phyloP scores from a whole-genome alignment of 208 protist species.

The Balamuthia mandrillaris region DNA sequence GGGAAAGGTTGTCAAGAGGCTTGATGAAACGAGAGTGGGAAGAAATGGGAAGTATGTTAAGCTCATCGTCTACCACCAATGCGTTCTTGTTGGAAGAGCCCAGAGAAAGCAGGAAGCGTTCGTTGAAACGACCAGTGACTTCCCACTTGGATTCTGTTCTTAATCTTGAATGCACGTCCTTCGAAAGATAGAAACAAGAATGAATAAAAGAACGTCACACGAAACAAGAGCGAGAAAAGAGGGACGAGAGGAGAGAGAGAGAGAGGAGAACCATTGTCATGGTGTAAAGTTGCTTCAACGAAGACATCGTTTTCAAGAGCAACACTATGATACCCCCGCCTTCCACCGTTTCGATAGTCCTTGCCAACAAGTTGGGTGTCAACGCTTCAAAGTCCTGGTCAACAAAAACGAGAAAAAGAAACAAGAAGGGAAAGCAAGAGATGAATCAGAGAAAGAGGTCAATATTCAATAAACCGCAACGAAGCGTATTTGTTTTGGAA shows the following conservation, averaged over 20 bases:
- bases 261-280: slow-evolving; percentile 88
- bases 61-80: slow-evolving; percentile 95
- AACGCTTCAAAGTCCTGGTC: slow-evolving; percentile 98
- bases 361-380: slow-evolving; percentile 97
- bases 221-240: background rate
- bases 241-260: background rate
- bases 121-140: slow-evolving; percentile 96
- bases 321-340: slow-evolving; percentile 98
- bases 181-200: background rate
- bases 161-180: slow-evolving; percentile 91
- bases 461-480: background rate
- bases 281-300: slow-evolving; percentile 94
- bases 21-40: slow-evolving; percentile 58
- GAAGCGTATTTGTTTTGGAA: background rate
- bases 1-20: slow-evolving; percentile 43
- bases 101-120: slow-evolving; percentile 97
- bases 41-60: slow-evolving; percentile 97
- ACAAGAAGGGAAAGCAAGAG: slow-evolving; percentile 50
- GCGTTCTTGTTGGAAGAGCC: slow-evolving; percentile 86
- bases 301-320: slow-evolving; percentile 93
- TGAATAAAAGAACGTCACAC: slow-evolving; percentile 28
- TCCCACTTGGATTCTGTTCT: slow-evolving; percentile 75
- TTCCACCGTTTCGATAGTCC: slow-evolving; percentile 99
- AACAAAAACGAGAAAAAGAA: slow-evolving; percentile 28
- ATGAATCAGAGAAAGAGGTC: background rate